Conservation (phyloP, 768 basidiomycete genomes). For the Auricularia sp. region DNA sequence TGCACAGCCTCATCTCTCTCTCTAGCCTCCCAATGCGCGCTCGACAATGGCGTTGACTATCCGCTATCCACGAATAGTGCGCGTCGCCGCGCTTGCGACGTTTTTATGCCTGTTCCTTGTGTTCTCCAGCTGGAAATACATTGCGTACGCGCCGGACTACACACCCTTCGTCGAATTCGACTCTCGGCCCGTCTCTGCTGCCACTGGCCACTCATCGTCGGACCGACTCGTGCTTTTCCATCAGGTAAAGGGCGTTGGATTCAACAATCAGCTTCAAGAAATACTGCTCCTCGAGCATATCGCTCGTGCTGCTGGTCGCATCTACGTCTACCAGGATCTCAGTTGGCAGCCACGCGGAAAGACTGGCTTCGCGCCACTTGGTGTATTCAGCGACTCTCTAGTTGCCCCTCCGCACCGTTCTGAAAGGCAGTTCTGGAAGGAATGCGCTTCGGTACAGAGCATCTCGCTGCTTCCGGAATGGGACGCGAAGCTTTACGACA, state of each 20-base stretch:
- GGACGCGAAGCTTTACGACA: neutral
- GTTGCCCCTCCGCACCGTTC: neutral
- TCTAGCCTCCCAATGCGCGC: too few species aligned
- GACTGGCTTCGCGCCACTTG: neutral
- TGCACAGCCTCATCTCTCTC: too few species aligned
- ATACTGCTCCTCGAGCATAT: neutral
- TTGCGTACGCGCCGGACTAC: neutral
- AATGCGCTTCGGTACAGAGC: neutral
- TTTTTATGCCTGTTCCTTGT: neutral
- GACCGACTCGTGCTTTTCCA: neutral
- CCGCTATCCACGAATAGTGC: neutral
- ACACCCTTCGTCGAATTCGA: neutral
- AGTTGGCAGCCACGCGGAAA: constrained; percentile 4
- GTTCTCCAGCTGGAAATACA: neutral
- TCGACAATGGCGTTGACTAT: neutral
- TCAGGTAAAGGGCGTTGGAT: constrained; percentile 4
- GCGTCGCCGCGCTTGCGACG: neutral
- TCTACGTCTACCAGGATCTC: constrained; percentile 6
- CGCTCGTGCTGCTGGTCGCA: neutral
- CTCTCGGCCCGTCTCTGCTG: neutral
- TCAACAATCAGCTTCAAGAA: constrained; percentile 7
- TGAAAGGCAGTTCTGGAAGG: neutral
- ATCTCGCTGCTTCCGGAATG: neutral
- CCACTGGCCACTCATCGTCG: neutral
- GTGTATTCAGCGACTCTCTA: neutral